phyloP scores from a whole-genome alignment of 768 basidiomycete genomes.

The Cantharellus anzutake region DNA sequence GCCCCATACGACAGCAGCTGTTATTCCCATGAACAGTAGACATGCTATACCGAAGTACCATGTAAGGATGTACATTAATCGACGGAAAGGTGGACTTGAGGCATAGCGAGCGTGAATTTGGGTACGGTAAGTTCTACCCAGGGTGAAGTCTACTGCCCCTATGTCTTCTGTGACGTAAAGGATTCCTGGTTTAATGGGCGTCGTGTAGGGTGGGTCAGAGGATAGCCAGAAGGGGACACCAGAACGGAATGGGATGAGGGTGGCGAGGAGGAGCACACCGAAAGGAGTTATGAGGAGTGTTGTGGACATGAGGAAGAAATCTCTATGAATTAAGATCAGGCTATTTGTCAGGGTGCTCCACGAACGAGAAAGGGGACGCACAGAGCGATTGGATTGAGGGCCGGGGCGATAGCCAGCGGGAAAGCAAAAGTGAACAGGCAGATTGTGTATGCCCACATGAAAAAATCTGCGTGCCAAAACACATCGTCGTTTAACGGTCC shows the following conservation, averaged over 20 bases:
- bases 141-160: slow-evolving; percentile 13
- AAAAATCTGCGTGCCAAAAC: slow-evolving; percentile 11
- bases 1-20: slow-evolving; percentile 11
- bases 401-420: slow-evolving; percentile 11
- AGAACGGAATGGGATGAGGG: slow-evolving; percentile 8
- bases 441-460: slow-evolving; percentile 9
- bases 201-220: slow-evolving; percentile 11
- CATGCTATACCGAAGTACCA: slow-evolving; percentile 9
- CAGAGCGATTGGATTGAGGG: slow-evolving; percentile 8
- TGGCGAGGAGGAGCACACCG: slow-evolving; percentile 9
- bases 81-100: slow-evolving; percentile 13
- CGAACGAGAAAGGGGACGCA: neutral
- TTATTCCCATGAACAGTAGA: slow-evolving; percentile 9
- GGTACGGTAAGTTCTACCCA: slow-evolving; percentile 11
- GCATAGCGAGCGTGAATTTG: slow-evolving; percentile 11
- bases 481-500: slow-evolving; percentile 11
- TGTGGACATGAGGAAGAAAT: slow-evolving; percentile 9
- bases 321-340: neutral
- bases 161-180: slow-evolving; percentile 14
- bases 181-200: slow-evolving; percentile 10
- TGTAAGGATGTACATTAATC: slow-evolving; percentile 11
- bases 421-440: slow-evolving; percentile 10
- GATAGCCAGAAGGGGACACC: slow-evolving; percentile 9
- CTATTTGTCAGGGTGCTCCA: neutral
- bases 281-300: slow-evolving; percentile 7